Base-by-base conservation (phyloP, 352 stramenopile species). In the Plasmopara muralis region DNA sequence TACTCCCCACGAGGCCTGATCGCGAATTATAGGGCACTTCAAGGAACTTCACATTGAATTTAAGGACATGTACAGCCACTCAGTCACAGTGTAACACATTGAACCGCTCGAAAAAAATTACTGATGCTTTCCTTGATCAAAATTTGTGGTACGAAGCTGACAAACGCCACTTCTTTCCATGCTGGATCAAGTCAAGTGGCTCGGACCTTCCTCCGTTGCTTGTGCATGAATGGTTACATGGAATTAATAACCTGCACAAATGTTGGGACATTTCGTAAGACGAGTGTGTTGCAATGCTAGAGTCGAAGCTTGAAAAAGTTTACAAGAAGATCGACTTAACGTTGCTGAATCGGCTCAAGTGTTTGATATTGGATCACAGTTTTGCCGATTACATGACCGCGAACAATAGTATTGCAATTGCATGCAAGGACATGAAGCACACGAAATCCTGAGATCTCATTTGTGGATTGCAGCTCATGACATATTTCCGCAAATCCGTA, bases 371-470 rank as follows among this genome's bases (percentile, higher is more conserved):
- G 40, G 97, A 99, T 74, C 97, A 99, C 75, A 99, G 99, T 66
- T 99, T 99, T 59, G 97, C 97, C 9, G 97, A 99, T 62, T 99
- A 99, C 77, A 99, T 99, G 89, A 99, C 96, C 9, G 96, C 96
- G 4, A 99, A 99, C 81, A 99, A 99, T 78, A 99, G 99, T 70
- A 89, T 99, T 43, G 88, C 97, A 48, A 74, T 99, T 15, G 89
- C 87, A 41, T 98, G 96, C 89, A 99, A 99, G 74, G 97, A 99
- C 60, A 99, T 99, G 97, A 98, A 98, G 89, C 97, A 99, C 80
- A 99, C 96, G 18, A 99, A 99, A 77, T 97, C 88, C 30, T 99
- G 99, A 71, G 97, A 97, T 34, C 82, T 99, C 43, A 97, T 99
- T 59, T 88, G 97, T 16, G 97, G 97, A 25, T 72, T 99, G 44